Evolutionary conservation across 495 filamentous ascomycete genomes (phyloP).

Genomic region (Tuber microsphaerosporum): DNA sequence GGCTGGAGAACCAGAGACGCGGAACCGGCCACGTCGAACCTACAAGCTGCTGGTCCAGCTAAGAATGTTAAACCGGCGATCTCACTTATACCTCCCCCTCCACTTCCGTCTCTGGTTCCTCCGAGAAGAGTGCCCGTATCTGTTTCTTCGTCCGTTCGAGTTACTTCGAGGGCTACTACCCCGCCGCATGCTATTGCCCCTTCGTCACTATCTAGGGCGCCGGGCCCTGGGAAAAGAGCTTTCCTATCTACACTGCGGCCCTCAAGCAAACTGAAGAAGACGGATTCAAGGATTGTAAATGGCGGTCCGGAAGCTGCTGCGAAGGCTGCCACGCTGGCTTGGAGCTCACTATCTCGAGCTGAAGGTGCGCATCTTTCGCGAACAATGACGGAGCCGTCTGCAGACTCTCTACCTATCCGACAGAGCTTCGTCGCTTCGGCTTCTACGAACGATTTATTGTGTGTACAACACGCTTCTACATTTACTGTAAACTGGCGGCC

Average conservation of each 20-base stretch:
- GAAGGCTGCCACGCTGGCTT: slow-evolving; percentile 82
- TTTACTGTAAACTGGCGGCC: slow-evolving; percentile 1
- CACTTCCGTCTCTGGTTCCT: slow-evolving; percentile 55
- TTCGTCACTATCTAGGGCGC: slow-evolving; percentile 52
- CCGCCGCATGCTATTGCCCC: slow-evolving; percentile 19
- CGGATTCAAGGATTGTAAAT: slow-evolving; percentile 42
- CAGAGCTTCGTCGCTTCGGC: slow-evolving; percentile 17
- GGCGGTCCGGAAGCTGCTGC: slow-evolving; percentile 54
- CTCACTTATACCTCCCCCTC: slow-evolving; percentile 49
- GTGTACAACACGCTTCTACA: neutral
- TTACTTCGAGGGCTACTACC: neutral
- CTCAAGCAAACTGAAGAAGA: slow-evolving; percentile 31
- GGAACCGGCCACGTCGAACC: neutral
- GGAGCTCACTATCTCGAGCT: slow-evolving; percentile 54
- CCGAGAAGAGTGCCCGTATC: slow-evolving; percentile 14
- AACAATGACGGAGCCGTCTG: slow-evolving; percentile 25
- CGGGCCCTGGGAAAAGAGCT: slow-evolving; percentile 73
- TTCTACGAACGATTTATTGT: slow-evolving; percentile 12
- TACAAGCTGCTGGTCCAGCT: neutral
- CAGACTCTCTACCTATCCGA: slow-evolving; percentile 24
- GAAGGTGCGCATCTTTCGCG: slow-evolving; percentile 24
- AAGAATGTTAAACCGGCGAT: neutral
- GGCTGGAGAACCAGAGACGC: slow-evolving; percentile 12
- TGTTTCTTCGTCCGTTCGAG: neutral
- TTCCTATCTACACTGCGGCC: slow-evolving; percentile 79